These are phyloP conservation scores for Chlamydomonas incerta DNA, from an alignment of 139 green algal genomes.

Conservation along the genomic window DNA sequence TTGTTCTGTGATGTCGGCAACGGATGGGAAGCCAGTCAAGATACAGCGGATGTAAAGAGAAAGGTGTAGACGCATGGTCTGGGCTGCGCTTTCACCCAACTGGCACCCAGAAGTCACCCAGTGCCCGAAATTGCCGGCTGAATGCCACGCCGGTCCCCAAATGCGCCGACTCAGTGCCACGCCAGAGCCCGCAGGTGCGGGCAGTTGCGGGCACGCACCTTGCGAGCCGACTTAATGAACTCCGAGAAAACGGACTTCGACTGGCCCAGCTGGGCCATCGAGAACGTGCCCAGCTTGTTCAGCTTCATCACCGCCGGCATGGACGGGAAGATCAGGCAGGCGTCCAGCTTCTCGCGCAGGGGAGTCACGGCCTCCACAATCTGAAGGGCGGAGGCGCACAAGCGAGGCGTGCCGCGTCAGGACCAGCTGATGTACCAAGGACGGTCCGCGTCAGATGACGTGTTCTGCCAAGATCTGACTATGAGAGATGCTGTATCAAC, in stretches of 20 bases:
- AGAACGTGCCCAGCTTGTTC: conserved; percentile 99
- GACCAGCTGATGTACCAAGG: too few relatives aligned
- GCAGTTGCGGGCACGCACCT: conserved; percentile 40
- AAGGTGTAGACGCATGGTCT: not conserved
- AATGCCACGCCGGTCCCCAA: too few relatives aligned
- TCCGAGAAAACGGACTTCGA: conserved; percentile 94
- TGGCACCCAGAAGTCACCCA: too few relatives aligned
- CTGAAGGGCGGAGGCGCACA: conserved; percentile 52
- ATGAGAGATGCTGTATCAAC: too few relatives aligned
- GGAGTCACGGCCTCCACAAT: conserved; percentile 90
- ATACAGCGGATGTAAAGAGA: not conserved
- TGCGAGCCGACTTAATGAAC: conserved; percentile 91
- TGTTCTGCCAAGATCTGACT: too few relatives aligned
- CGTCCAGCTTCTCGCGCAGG: conserved; percentile 88
- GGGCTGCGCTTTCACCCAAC: not conserved
- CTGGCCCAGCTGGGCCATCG: conserved; percentile 96
- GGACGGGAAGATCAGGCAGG: conserved; percentile 98
- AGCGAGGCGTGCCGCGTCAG: too few relatives aligned
- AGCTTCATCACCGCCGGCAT: conserved; percentile 99
- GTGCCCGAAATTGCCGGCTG: too few relatives aligned
- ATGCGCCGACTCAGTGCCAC: too few relatives aligned
- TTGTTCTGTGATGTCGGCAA: conserved; percentile 79
- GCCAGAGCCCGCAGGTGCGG: too few relatives aligned
- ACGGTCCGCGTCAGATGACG: too few relatives aligned
- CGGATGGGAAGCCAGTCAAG: too few relatives aligned